phyloP scores from a whole-genome alignment of 164 flowering plant species.

The Magnolia kwangsiensis region DNA sequence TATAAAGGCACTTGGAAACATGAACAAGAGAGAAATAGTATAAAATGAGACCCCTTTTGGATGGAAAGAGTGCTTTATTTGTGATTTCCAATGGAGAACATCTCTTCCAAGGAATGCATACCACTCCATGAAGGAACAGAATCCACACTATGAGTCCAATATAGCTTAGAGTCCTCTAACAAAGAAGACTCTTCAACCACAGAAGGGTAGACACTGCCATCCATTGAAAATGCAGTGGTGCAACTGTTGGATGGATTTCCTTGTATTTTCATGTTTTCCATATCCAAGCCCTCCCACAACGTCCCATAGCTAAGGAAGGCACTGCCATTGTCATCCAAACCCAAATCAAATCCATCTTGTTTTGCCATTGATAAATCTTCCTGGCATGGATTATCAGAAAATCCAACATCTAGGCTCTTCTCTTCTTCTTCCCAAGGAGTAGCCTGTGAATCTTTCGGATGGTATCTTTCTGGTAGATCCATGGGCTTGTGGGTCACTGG shows the following conservation, averaged over 20 bases:
- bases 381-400: background rate
- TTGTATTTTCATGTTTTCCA: slow-evolving; percentile 26
- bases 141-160: slow-evolving; percentile 45
- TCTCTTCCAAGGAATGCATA: slow-evolving; percentile 34
- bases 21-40: background rate
- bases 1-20: no score
- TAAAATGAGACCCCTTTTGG: background rate
- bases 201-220: slow-evolving; percentile 30
- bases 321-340: slow-evolving; percentile 14
- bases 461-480: slow-evolving; percentile 15
- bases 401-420: background rate
- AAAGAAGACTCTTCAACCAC: slow-evolving; percentile 22
- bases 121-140: slow-evolving; percentile 50
- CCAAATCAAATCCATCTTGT: slow-evolving; percentile 13
- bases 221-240: slow-evolving; percentile 36
- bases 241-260: slow-evolving; percentile 9
- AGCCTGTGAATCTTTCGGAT: background rate
- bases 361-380: slow-evolving; percentile 9
- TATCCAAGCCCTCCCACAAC: slow-evolving; percentile 26
- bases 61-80: slow-evolving; percentile 2
- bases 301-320: slow-evolving; percentile 24
- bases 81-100: slow-evolving; percentile 26
- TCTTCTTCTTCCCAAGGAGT: slow-evolving; percentile 1
- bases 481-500: slow-evolving; percentile 55
- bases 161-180: slow-evolving; percentile 29